A percentile compares a stretch with the other conserved stretches of the same genome.
These are phyloP conservation scores for Malassezia brasiliensis DNA, from an alignment of 1,284 basidiomycete species.

Conservation along the genomic window DNA sequence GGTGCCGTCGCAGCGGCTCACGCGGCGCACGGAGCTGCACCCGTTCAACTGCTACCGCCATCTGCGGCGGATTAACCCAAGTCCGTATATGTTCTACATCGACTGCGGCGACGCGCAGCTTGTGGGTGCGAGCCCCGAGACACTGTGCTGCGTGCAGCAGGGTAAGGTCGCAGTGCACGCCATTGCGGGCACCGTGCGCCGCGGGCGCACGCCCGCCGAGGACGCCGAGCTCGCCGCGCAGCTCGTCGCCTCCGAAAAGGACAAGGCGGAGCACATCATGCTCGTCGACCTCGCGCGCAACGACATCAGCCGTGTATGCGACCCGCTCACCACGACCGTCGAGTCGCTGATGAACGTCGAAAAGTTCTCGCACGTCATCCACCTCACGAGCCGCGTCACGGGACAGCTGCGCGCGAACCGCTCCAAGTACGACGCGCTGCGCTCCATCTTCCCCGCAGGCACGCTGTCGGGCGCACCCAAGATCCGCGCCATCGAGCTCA, in stretches of 20 bases:
- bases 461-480: constrained; percentile 99
- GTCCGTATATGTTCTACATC: constrained; percentile 98
- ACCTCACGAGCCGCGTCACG: constrained; percentile 89
- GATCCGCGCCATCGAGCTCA: constrained; percentile 92
- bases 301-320: constrained; percentile 94
- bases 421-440: constrained; percentile 90
- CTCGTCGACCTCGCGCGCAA: constrained; percentile 97
- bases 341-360: constrained; percentile 89
- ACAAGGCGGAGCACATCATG: constrained; percentile 98
- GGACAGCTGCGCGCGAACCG: constrained; percentile 72
- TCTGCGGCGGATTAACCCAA: constrained; percentile 86
- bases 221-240: constrained; percentile 68
- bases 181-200: constrained; percentile 85
- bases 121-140: constrained; percentile 94
- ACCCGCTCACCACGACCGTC: constrained; percentile 87
- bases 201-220: constrained; percentile 76
- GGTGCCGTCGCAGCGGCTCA: constrained; percentile 83
- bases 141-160: constrained; percentile 81
- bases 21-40: constrained; percentile 74
- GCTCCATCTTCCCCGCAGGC: constrained; percentile 97
- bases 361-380: constrained; percentile 96
- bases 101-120: constrained; percentile 77
- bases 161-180: constrained; percentile 91
- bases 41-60: constrained; percentile 96
- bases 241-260: constrained; percentile 76